Percentiles rank a stretch among this genome's conserved stretches.
phyloP scores from a whole-genome alignment of 257 asterid species.

The Galeopsis tetrahit region DNA sequence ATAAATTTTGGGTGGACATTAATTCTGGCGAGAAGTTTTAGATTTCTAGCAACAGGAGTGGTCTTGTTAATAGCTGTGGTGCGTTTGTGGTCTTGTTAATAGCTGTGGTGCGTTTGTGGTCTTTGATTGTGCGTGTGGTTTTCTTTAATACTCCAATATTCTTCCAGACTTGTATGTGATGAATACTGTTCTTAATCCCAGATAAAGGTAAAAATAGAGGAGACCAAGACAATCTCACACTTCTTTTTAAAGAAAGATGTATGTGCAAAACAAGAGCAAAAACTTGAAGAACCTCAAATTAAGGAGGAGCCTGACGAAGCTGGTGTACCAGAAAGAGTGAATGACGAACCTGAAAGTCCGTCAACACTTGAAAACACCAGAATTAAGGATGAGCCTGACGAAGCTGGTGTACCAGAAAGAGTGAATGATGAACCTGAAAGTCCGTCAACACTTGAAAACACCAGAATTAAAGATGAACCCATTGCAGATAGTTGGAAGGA shows the following conservation, averaged over 20 bases:
- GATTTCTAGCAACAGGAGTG: not conserved
- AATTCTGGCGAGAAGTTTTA: not conserved
- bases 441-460: conserved; percentile 20
- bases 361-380: conserved; percentile 23
- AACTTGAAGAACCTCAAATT: conserved; percentile 33
- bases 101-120: not conserved
- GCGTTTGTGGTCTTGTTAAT: not conserved
- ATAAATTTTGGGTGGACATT: not conserved
- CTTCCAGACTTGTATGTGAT: not conserved
- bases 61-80: not conserved
- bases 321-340: conserved; percentile 37
- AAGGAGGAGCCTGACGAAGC: conserved; percentile 44
- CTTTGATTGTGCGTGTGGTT: too few species aligned
- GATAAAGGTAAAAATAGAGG: conserved; percentile 69
- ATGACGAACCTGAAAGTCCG: conserved; percentile 47
- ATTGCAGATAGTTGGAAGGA: conserved; percentile 23
- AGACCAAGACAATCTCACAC: conserved; percentile 67
- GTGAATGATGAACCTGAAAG: conserved; percentile 49
- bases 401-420: conserved; percentile 37
- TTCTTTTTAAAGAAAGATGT: conserved; percentile 69
- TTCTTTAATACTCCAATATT: not conserved
- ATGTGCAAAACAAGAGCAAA: conserved; percentile 34
- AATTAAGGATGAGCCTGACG: conserved; percentile 40
- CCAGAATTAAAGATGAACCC: conserved; percentile 33
- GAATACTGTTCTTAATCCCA: conserved; percentile 26